Base-by-base conservation (phyloP, 768 basidiomycete genomes). In the Termitomyces eurrhizus region DNA sequence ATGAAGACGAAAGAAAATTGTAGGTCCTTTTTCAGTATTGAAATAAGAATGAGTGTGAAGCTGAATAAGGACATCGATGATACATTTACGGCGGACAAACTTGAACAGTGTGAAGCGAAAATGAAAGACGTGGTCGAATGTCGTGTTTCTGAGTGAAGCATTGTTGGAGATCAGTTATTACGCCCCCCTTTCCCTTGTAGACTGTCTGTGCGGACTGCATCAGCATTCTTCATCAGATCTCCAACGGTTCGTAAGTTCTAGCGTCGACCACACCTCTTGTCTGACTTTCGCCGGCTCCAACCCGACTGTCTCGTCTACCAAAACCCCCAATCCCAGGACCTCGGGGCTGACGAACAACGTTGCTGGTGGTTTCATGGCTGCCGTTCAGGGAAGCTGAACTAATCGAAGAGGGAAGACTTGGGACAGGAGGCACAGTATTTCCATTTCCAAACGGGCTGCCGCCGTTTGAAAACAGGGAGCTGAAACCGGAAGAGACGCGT, bases 211-310 rank as follows among this genome's bases (percentile, higher is more conserved):
- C 74, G 75, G 67, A 72, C 77, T 76, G 69, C 53, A 63, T 70
- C 65, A 57, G 50, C 56, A 52, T 64, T 66, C 69, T 65, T 64
- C 68, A 75, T 83, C 79, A 92, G 80, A 93, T 87, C 73, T 93
- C 92, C 76, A 93, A 74, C 44, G 90, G 90, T 78, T 94, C 90
- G 77, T 92, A 89, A 64, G 90, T 90, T 74, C 88, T 85, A 67
- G 90, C 84, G 71, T 94, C 92, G 67, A 93, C 83, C 73, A 87
- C 89, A 74, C 83, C 83, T 76, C 86, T 82, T 52, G 78, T 70
- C 69, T 80, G 80, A 61, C 72, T 72, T 67, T 84, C 83, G 61
- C 73, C 78, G 48, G 72, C 68, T 14, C 75, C 78, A 39, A 81
- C 75, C 64, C 82, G 75, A 66, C 83, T 87, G 72, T 88, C 87